Evolutionary conservation across 371 early-diverging fungal species (phyloP), one percentile per base, ranked within the genome.

Genomic region (Smittium mucronatum): DNA sequence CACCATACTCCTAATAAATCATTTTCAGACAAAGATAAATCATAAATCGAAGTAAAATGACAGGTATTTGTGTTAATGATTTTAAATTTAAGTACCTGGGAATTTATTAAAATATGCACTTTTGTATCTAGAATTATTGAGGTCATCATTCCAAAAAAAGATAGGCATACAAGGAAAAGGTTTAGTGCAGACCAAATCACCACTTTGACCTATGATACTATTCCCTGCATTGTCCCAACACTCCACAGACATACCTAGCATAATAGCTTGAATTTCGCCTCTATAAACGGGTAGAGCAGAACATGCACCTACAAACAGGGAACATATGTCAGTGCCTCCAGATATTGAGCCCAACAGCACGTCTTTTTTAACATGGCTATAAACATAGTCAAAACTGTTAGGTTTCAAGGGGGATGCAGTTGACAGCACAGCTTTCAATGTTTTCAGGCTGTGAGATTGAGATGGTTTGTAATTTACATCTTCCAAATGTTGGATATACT

Each of bases 151-250:
- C 85, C 89, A 92, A 76, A 94, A 96, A 69, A 80, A 86, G 0
- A 94, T 91, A n/a, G 98, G 98, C 98, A 97, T 96, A 76, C 89
- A 90, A 0, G 98, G 98, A 86, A 98, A 96, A 2, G 95, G 90
- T 68, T 83, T 84, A 0, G 87, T 87, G 81, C 97, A 97, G 1
- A 96, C 94, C 70, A 98, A 73, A 73, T 98, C 98, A 0, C 92
- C 98, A 11, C 91, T 77, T 64, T 85, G 76, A 25, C 87, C 93
- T 36, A 79, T 76, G 5, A 93, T 88, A 0, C 91, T 84, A 28
- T 69, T 72, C 69, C 72, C 73, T 69, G 79, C 70, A 15, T 75
- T 75, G 2, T 86, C 88, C 96, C 95, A 96, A 21, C 92, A 87
- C 76, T 96, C 93, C 36, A 98, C 85, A 65, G 87, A 87, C 95